Evolutionary conservation across 2,329 filamentous ascomycete genomes (phyloP), one percentile per base, ranked within the genome.

Genomic region (Apiospora arundinis): DNA sequence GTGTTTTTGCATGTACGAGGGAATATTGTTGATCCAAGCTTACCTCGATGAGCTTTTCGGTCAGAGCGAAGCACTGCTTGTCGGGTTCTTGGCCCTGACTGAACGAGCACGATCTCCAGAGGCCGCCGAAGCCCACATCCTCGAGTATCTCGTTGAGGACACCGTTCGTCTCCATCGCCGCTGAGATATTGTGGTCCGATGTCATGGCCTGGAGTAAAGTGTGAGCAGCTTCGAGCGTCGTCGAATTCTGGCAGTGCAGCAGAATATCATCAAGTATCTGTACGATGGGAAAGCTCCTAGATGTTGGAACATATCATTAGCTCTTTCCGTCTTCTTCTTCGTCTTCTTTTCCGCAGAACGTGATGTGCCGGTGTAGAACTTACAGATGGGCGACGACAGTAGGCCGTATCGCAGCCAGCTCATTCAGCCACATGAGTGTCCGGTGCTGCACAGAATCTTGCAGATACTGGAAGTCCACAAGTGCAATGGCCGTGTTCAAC

Each of bases 401-500:
- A 2, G 90, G 89, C 28, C 90, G 83, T 25, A 83, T 83, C 12
- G 78, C 76, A 3, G 90, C 89, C 40, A 92, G 79, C 68, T 87
- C 83, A 69, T 88, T 89, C 46, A 93, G 83, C 89, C 90, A 92
- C 21, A 82, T 77, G 3, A 93, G 81, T 21, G 85, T 88, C 18
- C 89, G 85, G 60, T 87, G 86, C 77, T 92, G 91, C 23, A 90
- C 85, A 1, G 83, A 83, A 70, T 92, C 90, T 71, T 92, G 91
- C 9, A 92, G 81, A 71, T 88, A 88, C 70, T 88, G 87, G 76
- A 93, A 92, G 77, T 93, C 91, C 12, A 92, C 87, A 56, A 92
- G 83, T 76, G 89, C 87, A 70, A 92, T 90, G 0, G 89, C 89
- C 3, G 89, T 88, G 73, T 89, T 90, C 7, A 92, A 83, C 21